These are phyloP conservation scores for Xanthoceras sorbifolium DNA, from an alignment of 345 rosid species.

Conservation along the genomic window DNA sequence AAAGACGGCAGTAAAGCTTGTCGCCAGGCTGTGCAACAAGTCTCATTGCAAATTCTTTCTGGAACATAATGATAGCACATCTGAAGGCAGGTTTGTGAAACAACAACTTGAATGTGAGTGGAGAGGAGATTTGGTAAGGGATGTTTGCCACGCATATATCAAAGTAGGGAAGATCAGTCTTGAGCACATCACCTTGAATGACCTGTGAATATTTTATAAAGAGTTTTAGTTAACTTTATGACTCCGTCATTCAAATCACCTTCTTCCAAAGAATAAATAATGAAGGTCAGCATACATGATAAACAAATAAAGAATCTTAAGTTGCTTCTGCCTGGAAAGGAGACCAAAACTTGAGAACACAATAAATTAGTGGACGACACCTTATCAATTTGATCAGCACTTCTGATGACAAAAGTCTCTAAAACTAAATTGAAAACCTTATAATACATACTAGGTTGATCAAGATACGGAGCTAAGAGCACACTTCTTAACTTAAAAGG, in stretches of 20 bases:
- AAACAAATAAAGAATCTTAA: not conserved
- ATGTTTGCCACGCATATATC: conserved; percentile 94
- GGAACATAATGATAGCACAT: conserved; percentile 92
- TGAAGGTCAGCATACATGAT: not conserved
- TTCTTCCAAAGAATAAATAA: not conserved
- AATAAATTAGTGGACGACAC: not conserved
- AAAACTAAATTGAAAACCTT: not conserved
- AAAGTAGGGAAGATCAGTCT: conserved; percentile 82
- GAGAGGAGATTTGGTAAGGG: conserved; percentile 92
- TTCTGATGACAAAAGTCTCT: not conserved
- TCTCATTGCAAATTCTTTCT: conserved; percentile 93
- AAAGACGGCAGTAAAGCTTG: conserved; percentile 77
- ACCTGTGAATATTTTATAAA: conserved; percentile 44
- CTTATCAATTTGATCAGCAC: not conserved
- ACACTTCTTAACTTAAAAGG: not conserved
- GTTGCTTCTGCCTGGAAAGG: not conserved
- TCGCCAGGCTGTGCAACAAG: conserved; percentile 91
- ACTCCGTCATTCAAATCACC: not conserved
- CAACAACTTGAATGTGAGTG: conserved; percentile 81
- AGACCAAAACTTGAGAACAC: not conserved
- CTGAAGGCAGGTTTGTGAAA: conserved; percentile 79
- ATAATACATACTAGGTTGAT: not conserved
- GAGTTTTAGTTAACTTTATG: not conserved
- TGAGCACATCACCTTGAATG: conserved; percentile 87
- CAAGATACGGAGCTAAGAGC: not conserved